Percentiles rank a stretch among this genome's conserved stretches.
Evolutionary conservation across 139 green algal genomes (phyloP).

Genomic region (Chlorella sp.): DNA sequence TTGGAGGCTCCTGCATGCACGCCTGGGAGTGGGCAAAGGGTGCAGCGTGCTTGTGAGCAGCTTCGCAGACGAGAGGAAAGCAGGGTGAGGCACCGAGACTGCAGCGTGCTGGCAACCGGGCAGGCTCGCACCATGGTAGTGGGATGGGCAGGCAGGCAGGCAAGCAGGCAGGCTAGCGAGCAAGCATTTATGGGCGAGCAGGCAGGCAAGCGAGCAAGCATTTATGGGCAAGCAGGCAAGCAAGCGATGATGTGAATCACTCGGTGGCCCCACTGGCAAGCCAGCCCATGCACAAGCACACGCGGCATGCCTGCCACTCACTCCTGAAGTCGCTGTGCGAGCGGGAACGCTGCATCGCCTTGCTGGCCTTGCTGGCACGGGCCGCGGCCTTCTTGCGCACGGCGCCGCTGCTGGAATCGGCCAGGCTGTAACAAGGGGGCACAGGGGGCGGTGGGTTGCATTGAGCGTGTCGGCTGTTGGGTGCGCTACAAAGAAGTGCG

Average conservation of each 20-base stretch:
- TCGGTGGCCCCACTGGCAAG: not conserved
- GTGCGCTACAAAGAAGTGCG: no score
- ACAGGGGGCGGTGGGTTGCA: not conserved
- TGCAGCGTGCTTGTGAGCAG: no score
- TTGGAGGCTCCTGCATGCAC: not conserved
- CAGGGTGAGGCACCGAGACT: no score
- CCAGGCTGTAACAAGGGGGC: not conserved
- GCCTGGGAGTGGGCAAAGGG: no score
- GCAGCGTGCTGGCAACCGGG: no score
- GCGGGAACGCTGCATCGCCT: constrained; percentile 22
- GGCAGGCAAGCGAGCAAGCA: not conserved
- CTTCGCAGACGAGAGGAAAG: no score
- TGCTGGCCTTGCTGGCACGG: not conserved
- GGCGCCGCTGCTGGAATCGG: not conserved
- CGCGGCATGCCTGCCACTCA: not conserved
- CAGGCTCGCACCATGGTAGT: not conserved
- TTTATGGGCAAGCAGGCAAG: not conserved
- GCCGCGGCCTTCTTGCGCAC: not conserved
- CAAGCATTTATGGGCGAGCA: not conserved
- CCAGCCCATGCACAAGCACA: no score
- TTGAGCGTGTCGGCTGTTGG: no score
- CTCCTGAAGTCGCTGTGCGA: constrained; percentile 33
- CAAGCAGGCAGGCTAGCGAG: not conserved
- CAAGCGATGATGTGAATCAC: not conserved
- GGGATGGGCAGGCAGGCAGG: not conserved